A percentile compares a stretch with the other conserved stretches of the same genome.
phyloP scores from a whole-genome alignment of 495 filamentous ascomycete genomes.

The Trichoderma gamsii region DNA sequence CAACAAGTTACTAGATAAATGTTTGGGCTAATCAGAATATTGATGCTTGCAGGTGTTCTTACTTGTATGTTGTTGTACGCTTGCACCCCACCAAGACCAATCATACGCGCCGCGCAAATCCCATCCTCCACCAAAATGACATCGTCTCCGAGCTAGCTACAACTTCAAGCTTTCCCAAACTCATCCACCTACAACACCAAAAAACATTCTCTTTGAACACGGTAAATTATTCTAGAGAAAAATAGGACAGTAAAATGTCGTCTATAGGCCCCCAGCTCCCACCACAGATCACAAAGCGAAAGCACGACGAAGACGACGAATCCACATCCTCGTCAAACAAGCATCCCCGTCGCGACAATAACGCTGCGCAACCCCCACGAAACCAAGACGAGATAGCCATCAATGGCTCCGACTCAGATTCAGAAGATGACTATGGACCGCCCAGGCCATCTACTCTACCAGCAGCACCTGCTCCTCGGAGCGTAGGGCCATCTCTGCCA shows the following conservation, averaged over 20 bases:
- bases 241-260: not conserved
- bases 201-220: too few relatives aligned
- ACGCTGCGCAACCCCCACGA: constrained; percentile 23
- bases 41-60: not conserved
- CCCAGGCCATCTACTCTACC: constrained; percentile 13
- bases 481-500: constrained; percentile 34
- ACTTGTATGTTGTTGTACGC: not conserved
- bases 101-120: constrained; percentile 7
- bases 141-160: not conserved
- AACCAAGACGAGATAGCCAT: constrained; percentile 27
- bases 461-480: constrained; percentile 17
- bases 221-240: too few relatives aligned
- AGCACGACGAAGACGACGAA: not conserved
- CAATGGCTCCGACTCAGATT: constrained; percentile 23
- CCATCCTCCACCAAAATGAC: not conserved
- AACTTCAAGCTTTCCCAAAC: not conserved
- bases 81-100: not conserved
- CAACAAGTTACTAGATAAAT: too few relatives aligned
- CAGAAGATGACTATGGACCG: constrained; percentile 35
- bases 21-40: too few relatives aligned
- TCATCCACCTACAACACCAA: not conserved
- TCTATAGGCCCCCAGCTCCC: not conserved
- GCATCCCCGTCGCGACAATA: constrained; percentile 10
- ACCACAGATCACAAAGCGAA: constrained; percentile 19
- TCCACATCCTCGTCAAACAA: not conserved